Evolutionary conservation across 768 basidiomycete species (phyloP).

Genomic region (Trametes coccinea): DNA sequence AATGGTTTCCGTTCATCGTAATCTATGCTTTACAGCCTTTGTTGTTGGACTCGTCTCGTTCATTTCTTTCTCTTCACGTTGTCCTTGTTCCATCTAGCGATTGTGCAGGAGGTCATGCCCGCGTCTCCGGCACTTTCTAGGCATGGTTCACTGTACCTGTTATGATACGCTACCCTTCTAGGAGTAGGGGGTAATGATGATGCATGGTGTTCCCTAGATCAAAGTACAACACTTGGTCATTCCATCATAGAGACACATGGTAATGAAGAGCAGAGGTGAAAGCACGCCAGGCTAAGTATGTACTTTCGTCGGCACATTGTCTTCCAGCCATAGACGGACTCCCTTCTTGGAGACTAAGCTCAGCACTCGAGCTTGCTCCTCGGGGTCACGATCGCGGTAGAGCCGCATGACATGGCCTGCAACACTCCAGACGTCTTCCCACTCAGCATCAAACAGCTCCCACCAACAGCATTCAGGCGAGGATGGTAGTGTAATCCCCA

Average conservation of each 20-base stretch:
- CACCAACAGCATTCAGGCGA: slow-evolving; percentile 81
- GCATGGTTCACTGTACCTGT: slow-evolving; percentile 20
- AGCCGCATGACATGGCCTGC: slow-evolving; percentile 84
- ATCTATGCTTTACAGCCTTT: slow-evolving; percentile 33
- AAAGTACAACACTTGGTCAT: neutral
- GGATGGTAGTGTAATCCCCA: slow-evolving; percentile 74
- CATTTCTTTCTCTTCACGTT: slow-evolving; percentile 17
- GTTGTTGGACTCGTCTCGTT: slow-evolving; percentile 30
- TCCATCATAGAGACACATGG: too few relatives aligned
- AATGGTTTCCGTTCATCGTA: slow-evolving; percentile 27
- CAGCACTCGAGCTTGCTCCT: slow-evolving; percentile 51
- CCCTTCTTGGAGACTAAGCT: slow-evolving; percentile 72
- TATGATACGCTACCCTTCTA: slow-evolving; percentile 17
- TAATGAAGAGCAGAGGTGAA: neutral
- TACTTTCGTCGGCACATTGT: slow-evolving; percentile 23
- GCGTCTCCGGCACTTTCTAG: slow-evolving; percentile 5
- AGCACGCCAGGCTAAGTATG: neutral
- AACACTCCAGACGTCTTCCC: slow-evolving; percentile 86
- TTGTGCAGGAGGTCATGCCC: slow-evolving; percentile 12
- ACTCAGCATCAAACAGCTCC: slow-evolving; percentile 89
- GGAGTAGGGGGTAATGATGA: slow-evolving; percentile 17
- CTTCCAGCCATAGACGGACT: slow-evolving; percentile 81
- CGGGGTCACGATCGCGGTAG: slow-evolving; percentile 55
- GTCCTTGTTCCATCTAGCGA: slow-evolving; percentile 13
- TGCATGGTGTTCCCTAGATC: slow-evolving; percentile 9